A percentile compares a stretch with the other conserved stretches of the same genome.
phyloP scores from a whole-genome alignment of 345 rosid genomes.

The Psidium guajava region DNA sequence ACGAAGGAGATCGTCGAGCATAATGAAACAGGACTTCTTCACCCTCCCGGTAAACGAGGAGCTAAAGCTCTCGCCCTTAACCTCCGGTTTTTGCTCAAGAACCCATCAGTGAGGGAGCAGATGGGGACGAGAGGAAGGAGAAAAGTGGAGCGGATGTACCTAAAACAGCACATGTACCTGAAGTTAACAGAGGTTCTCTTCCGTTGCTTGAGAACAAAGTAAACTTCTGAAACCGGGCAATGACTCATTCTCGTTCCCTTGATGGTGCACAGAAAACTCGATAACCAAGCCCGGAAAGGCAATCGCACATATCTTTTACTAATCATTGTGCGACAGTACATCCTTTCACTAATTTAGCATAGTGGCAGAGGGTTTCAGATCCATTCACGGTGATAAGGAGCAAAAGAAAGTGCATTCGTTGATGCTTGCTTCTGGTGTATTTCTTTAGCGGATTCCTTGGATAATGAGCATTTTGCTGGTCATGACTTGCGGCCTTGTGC shows the following conservation, averaged over 20 bases:
- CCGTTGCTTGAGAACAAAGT: slow-evolving; percentile 2
- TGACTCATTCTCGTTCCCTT: neutral
- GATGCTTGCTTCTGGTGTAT: neutral
- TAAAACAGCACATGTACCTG: slow-evolving; percentile 82
- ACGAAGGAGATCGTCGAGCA: slow-evolving; percentile 70
- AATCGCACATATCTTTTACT: no score
- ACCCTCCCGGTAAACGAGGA: slow-evolving; percentile 52
- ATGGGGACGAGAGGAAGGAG: slow-evolving; percentile 63
- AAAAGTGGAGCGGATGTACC: slow-evolving; percentile 42
- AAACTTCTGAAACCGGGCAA: neutral
- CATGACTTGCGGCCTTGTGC: neutral
- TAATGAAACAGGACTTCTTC: slow-evolving; percentile 72
- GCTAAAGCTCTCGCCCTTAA: slow-evolving; percentile 41
- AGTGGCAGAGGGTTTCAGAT: neutral
- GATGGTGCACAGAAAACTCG: neutral
- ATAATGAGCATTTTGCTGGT: neutral
- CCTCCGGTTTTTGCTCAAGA: slow-evolving; percentile 37
- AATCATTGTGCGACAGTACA: neutral
- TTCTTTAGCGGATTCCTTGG: neutral
- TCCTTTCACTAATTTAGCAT: neutral
- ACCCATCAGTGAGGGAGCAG: slow-evolving; percentile 28
- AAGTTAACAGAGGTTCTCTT: slow-evolving; percentile 53
- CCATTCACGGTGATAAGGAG: neutral
- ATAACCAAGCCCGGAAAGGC: no score
- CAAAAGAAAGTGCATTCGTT: neutral